A percentile compares a stretch with the other conserved stretches of the same genome.
Evolutionary conservation across 2,329 filamentous ascomycete genomes (phyloP).

Genomic region (Pyrenophora seminiperda): DNA sequence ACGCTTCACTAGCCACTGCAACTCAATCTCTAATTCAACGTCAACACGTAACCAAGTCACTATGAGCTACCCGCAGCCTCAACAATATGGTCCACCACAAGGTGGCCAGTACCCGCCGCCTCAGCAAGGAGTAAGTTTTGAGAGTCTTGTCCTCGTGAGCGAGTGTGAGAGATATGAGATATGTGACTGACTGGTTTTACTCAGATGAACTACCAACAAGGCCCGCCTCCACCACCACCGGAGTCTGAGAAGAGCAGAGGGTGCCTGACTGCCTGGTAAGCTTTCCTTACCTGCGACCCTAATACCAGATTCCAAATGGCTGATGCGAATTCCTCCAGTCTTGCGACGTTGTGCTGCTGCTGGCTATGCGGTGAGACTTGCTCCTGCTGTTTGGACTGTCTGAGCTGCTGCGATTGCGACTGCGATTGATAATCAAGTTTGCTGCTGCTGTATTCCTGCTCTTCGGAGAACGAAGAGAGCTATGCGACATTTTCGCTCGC

Average conservation of each 20-base stretch:
- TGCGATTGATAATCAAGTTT: neutral
- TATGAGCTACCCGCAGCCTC: constrained; percentile 25
- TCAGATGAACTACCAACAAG: constrained; percentile 44
- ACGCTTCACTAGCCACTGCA: constrained; percentile 22
- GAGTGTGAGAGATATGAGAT: neutral
- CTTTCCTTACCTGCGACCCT: neutral
- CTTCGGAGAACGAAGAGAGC: too few species aligned
- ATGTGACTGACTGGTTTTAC: neutral
- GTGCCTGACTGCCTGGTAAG: constrained; percentile 42
- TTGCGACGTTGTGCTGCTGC: constrained; percentile 46
- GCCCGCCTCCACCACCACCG: constrained; percentile 28
- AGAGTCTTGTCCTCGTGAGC: neutral
- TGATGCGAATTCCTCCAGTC: constrained; percentile 18
- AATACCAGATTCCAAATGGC: neutral
- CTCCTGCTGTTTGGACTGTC: constrained; percentile 43
- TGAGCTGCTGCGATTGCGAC: constrained; percentile 33
- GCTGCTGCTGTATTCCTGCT: too few species aligned
- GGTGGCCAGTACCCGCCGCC: constrained; percentile 36
- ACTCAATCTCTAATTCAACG: constrained; percentile 16
- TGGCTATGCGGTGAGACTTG: constrained; percentile 45
- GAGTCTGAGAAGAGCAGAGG: constrained; percentile 41
- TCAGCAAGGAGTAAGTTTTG: constrained; percentile 34
- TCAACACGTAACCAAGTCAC: constrained; percentile 2
- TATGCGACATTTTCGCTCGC: neutral
- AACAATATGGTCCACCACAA: constrained; percentile 34